Evolutionary conservation across 176 grass and related monocot species (phyloP).

Genomic region (Stipa capillata): DNA sequence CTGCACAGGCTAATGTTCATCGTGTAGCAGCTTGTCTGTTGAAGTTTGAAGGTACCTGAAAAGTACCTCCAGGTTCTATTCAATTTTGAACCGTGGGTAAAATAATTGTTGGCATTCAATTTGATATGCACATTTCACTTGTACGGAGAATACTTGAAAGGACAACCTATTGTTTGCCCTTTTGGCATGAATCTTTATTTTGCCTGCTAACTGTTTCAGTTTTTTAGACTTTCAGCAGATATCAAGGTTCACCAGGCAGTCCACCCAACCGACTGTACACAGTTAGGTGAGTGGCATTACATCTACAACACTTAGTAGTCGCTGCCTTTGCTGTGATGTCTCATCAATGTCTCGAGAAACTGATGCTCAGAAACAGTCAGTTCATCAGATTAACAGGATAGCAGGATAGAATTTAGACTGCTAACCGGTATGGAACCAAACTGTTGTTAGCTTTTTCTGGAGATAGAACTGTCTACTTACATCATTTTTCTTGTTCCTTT

Average conservation of each 20-base stretch:
- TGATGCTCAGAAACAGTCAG: not conserved
- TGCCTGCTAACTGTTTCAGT: not conserved
- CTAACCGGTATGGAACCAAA: not conserved
- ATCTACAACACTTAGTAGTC: not conserved
- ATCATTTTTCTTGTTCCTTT: not conserved
- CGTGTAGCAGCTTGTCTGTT: not conserved
- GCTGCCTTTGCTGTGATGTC: not conserved
- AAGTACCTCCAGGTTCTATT: not conserved
- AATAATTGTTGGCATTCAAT: not conserved
- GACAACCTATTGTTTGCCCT: not conserved
- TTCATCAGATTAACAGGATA: not conserved
- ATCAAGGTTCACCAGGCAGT: not conserved
- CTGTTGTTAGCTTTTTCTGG: not conserved
- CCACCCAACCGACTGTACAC: not conserved
- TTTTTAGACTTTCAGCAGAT: constrained; percentile 14
- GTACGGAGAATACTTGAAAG: not conserved
- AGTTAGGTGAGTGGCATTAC: not conserved
- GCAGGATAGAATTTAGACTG: not conserved
- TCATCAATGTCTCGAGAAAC: not conserved
- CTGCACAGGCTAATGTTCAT: not conserved
- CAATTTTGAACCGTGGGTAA: not conserved
- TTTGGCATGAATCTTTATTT: not conserved
- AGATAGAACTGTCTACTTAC: not conserved
- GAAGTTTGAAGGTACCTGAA: not conserved
- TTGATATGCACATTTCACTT: not conserved